A percentile compares a stretch with the other conserved stretches of the same genome.
Conservation (phyloP, 2,329 filamentous ascomycete genomes). For the Fusarium denticulatum region DNA sequence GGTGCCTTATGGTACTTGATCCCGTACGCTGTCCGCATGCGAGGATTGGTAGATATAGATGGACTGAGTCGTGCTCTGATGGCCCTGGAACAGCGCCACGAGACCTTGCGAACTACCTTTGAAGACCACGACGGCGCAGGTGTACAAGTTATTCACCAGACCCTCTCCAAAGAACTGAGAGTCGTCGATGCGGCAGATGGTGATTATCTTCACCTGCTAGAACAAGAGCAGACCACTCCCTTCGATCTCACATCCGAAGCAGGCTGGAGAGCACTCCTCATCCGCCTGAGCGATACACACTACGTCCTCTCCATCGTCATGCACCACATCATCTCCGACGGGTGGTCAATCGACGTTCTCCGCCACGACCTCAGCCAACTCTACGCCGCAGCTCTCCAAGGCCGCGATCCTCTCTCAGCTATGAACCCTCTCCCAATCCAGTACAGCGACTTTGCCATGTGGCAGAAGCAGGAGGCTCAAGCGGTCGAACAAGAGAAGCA, state of each 20-base stretch:
- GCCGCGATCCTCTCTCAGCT: neutral
- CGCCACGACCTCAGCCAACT: conserved; percentile 31
- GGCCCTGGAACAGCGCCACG: neutral
- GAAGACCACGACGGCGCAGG: neutral
- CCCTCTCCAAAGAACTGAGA: neutral
- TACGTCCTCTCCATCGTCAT: conserved; percentile 42
- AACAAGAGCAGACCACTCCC: neutral
- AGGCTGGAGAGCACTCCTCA: conserved; percentile 3
- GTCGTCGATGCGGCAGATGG: conserved; percentile 68
- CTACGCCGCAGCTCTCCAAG: conserved; percentile 20
- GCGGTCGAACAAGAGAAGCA: conserved; percentile 30
- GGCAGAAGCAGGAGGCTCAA: conserved; percentile 36
- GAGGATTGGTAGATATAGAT: neutral
- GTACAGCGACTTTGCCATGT: conserved; percentile 41
- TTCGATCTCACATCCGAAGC: neutral
- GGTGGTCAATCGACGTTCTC: conserved; percentile 43
- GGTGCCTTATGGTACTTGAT: conserved; percentile 9
- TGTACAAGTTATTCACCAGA: neutral
- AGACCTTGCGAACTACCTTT: neutral
- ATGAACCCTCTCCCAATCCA: conserved; percentile 34
- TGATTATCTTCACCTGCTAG: rapidly evolving
- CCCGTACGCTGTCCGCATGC: neutral
- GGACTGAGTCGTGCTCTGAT: neutral
- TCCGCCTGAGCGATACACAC: conserved; percentile 15
- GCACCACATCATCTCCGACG: conserved; percentile 46